phyloP scores from a whole-genome alignment of 257 asterid genomes.

The Solanum rostratum region DNA sequence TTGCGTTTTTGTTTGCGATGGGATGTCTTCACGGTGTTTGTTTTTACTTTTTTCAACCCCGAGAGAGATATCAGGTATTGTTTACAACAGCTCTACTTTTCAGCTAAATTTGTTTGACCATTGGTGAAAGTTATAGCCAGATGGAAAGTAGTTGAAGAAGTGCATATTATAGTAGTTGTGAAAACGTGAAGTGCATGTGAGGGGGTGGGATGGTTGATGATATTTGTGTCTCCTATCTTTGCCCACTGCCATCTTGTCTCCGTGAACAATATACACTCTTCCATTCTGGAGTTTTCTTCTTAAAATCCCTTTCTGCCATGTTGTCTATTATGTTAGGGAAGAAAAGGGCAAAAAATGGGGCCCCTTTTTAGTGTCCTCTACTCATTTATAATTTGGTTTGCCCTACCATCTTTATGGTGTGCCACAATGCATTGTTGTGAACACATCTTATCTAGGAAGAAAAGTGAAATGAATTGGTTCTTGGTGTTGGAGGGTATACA shows the following conservation, averaged over 20 bases:
- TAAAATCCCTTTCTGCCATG: not conserved
- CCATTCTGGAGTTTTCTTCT: not conserved
- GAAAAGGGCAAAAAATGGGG: not conserved
- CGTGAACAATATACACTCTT: not conserved
- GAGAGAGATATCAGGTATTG: not conserved
- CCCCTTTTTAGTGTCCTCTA: not conserved
- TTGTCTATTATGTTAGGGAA: not conserved
- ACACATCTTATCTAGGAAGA: not conserved
- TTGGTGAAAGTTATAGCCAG: not conserved
- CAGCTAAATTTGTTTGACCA: not conserved
- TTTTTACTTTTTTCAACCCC: not conserved
- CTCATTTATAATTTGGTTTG: not conserved
- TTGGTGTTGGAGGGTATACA: not conserved
- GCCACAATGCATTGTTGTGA: not conserved
- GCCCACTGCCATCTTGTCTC: slow-evolving; percentile 19
- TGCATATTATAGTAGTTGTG: not conserved
- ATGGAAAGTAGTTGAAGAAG: slow-evolving; percentile 7
- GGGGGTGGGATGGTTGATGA: slow-evolving; percentile 20
- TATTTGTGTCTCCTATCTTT: slow-evolving; percentile 18
- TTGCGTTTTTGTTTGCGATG: not conserved
- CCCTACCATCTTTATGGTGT: not conserved
- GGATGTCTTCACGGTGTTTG: not conserved
- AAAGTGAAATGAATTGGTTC: not conserved
- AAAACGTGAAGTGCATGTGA: slow-evolving; percentile 36
- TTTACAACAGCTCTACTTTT: not conserved